phyloP scores from a whole-genome alignment of 1,139 yeast species.

The Hansenula lynferdii region DNA sequence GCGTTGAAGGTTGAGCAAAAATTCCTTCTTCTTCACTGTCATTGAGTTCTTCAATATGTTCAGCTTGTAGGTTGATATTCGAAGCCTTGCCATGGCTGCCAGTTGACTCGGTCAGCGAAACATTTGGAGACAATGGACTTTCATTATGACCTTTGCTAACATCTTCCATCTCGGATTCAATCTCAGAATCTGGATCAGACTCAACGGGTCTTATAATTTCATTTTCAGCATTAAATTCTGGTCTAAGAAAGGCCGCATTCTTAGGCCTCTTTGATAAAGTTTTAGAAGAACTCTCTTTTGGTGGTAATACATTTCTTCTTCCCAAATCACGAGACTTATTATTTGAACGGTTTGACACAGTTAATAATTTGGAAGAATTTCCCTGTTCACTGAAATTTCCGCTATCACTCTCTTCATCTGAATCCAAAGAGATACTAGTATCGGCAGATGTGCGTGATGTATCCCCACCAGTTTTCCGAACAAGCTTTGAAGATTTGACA shows the following conservation, averaged over 20 bases:
- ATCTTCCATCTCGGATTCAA: too few species aligned
- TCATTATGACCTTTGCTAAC: too few species aligned
- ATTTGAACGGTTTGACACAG: too few species aligned
- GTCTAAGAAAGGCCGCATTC: slow-evolving; percentile 6
- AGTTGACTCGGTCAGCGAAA: too few species aligned
- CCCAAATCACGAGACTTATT: too few species aligned
- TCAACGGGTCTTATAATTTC: not conserved
- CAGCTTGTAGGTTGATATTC: not conserved
- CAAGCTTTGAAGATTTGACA: slow-evolving; percentile 47
- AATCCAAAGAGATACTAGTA: slow-evolving; percentile 8
- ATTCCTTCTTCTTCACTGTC: not conserved
- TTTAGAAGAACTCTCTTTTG: too few species aligned
- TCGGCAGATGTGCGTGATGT: not conserved
- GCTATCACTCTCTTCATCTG: slow-evolving; percentile 11
- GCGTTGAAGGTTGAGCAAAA: not conserved
- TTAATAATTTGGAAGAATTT: too few species aligned
- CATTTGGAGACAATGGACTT: too few species aligned
- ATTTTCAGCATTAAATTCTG: slow-evolving; percentile 1
- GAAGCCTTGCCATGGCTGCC: too few species aligned
- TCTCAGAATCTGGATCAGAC: not conserved
- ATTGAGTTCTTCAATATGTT: not conserved
- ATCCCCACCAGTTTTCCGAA: slow-evolving; percentile 28
- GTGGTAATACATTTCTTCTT: too few species aligned
- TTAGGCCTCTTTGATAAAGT: not conserved
- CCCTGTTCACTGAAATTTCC: not conserved